Conservation (phyloP, 2,329 filamentous ascomycete genomes). For the Leptodontidium sp. region DNA sequence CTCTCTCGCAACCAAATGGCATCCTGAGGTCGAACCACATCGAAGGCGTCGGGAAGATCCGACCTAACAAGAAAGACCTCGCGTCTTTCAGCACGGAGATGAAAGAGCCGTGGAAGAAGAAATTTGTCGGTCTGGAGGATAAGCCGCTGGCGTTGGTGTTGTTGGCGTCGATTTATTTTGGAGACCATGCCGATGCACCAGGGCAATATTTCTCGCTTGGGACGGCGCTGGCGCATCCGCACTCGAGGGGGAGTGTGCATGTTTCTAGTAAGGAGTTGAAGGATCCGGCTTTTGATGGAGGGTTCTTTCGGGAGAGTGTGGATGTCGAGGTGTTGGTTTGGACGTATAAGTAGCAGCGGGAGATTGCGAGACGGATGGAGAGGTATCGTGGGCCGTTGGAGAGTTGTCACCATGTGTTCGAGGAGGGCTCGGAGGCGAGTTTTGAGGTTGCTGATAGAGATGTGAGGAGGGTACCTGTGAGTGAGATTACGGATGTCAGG, state of each 20-base stretch:
- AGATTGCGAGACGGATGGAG: conserved; percentile 1
- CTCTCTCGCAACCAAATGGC: neutral
- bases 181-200: neutral
- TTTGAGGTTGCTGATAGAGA: conserved; percentile 1
- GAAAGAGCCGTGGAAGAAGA: neutral
- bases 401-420: neutral
- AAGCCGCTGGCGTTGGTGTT: neutral
- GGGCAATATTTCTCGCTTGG: conserved; percentile 6
- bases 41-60: neutral
- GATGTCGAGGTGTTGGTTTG: neutral
- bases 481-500: neutral
- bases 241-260: neutral
- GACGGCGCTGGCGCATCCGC: neutral
- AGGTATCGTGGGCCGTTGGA: neutral
- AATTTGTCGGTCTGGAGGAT: neutral
- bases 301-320: neutral
- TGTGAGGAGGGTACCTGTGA: neutral
- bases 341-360: conserved; percentile 2
- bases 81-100: neutral
- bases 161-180: neutral
- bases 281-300: neutral
- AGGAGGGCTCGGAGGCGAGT: neutral
- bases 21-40: conserved; percentile 5
- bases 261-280: neutral
- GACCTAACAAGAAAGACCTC: neutral